These are phyloP conservation scores for Podospora australis DNA, from an alignment of 495 filamentous ascomycete genomes.

Conservation along the genomic window DNA sequence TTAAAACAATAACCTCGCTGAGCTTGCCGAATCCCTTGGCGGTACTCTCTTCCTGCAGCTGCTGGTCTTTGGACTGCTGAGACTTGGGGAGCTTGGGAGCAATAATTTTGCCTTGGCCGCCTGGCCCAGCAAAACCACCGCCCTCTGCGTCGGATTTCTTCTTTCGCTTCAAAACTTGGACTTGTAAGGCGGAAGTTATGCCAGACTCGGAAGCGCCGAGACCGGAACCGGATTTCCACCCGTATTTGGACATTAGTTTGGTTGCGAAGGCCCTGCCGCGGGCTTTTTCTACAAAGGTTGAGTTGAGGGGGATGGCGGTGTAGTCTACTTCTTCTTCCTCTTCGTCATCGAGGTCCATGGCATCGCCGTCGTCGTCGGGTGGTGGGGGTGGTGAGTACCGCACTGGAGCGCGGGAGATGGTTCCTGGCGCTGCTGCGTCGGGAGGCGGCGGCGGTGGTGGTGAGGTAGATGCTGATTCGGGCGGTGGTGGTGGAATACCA, in stretches of 20 bases:
- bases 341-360: constrained; percentile 45
- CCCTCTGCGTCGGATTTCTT: constrained; percentile 73
- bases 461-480: constrained; percentile 25
- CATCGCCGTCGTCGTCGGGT: constrained; percentile 41
- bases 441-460: constrained; percentile 31
- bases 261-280: constrained; percentile 59
- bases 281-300: constrained; percentile 66
- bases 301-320: constrained; percentile 22
- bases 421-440: constrained; percentile 33
- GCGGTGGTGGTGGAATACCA: constrained; percentile 32
- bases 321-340: constrained; percentile 40
- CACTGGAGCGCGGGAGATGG: constrained; percentile 80
- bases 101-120: constrained; percentile 73
- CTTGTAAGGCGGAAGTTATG: constrained; percentile 74
- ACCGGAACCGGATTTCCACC: constrained; percentile 82
- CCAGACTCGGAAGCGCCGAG: constrained; percentile 74
- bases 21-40: constrained; percentile 62
- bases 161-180: constrained; percentile 75
- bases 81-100: constrained; percentile 45
- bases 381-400: constrained; percentile 66
- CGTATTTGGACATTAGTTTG: constrained; percentile 83
- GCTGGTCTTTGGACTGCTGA: constrained; percentile 8
- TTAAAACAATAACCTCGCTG: constrained; percentile 71
- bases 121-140: constrained; percentile 64
- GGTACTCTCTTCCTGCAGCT: constrained; percentile 33